Evolutionary conservation across 768 basidiomycete genomes (phyloP).

Genomic region (Clitopilus hobsonii): DNA sequence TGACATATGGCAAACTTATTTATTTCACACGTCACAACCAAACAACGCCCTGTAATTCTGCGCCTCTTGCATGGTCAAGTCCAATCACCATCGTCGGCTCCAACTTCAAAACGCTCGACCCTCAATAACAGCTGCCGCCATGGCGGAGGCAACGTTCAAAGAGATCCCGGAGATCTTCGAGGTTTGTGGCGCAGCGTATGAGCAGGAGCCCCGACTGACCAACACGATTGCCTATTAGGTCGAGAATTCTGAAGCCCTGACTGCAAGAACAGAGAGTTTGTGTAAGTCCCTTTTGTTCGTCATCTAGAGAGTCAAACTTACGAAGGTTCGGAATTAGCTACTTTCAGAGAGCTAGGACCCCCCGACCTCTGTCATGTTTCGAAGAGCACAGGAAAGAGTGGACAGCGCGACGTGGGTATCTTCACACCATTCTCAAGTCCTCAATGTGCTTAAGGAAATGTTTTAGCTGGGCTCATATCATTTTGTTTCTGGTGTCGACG

Average conservation of each 20-base stretch:
- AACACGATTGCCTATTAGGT: constrained; percentile 50
- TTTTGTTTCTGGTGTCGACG: constrained; percentile 97
- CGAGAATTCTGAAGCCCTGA: constrained; percentile 85
- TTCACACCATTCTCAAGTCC: neutral
- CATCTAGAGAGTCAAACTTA: too few species aligned
- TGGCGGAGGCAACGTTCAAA: constrained; percentile 76
- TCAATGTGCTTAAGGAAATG: neutral
- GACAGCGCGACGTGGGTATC: constrained; percentile 78
- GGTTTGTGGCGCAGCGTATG: constrained; percentile 36
- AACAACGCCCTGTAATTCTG: neutral
- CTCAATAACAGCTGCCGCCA: constrained; percentile 11
- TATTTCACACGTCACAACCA: neutral
- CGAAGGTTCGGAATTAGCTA: too few species aligned
- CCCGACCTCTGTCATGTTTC: constrained; percentile 96
- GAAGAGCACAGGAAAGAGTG: constrained; percentile 81
- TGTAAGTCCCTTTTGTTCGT: too few species aligned
- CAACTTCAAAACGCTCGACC: neutral
- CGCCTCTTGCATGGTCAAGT: neutral
- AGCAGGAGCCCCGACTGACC: neutral
- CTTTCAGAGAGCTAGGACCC: constrained; percentile 95
- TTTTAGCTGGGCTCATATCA: constrained; percentile 90
- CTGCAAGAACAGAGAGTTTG: constrained; percentile 87
- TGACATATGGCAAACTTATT: too few species aligned
- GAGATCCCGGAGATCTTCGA: constrained; percentile 98
- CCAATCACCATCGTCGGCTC: neutral